Evolutionary conservation across 495 filamentous ascomycete genomes (phyloP), one percentile per base, ranked within the genome.

Genomic region (Amorphotheca resinae): DNA sequence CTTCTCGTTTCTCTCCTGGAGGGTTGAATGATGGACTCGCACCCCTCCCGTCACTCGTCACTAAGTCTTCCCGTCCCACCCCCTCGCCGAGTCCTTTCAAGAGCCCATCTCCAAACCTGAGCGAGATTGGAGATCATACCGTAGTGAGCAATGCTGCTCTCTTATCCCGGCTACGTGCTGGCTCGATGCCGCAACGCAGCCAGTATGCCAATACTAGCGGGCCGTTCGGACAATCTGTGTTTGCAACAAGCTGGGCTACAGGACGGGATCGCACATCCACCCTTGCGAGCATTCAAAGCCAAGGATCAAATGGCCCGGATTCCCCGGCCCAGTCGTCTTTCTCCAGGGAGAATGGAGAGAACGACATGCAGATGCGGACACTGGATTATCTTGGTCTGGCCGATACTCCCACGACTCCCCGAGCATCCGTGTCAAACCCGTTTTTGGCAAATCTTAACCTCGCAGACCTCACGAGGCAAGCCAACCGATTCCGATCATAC

Each of bases 311-410:
- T 60, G 79, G 79, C 6, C 87, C 86, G 0, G 79, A 80, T 35
- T 98, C 91, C 34, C 91, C 88, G 1, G 78, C 82, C 21, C 83
- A 87, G 44, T 94, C 88, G 11, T 81, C 85, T 3, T 93, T 89
- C 56, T 93, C 87, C 4, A 74, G 80, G 45, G 89, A 94, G 55
- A 87, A 86, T n/a, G 69, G 79, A 14, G 75, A 74, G 16, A 89
- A 94, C 56, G 89, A 95, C 61, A 74, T 76, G 51, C 73, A 77
- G 59, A 87, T 94, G 54, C 84, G 83, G 53, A 98, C 93, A 26
- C 67, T 98, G 59, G 91, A 98, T 51, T 98, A 96, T 55, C 73
- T 98, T 53, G 91, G 91, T 32, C 71, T 98, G 44, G 89, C 86
- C 3, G 91, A 96, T 59, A 95, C 88, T 28, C 91, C 91, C 15